Evolutionary conservation across 1,284 basidiomycete genomes (phyloP).

Genomic region (Neonothopanus nambi): DNA sequence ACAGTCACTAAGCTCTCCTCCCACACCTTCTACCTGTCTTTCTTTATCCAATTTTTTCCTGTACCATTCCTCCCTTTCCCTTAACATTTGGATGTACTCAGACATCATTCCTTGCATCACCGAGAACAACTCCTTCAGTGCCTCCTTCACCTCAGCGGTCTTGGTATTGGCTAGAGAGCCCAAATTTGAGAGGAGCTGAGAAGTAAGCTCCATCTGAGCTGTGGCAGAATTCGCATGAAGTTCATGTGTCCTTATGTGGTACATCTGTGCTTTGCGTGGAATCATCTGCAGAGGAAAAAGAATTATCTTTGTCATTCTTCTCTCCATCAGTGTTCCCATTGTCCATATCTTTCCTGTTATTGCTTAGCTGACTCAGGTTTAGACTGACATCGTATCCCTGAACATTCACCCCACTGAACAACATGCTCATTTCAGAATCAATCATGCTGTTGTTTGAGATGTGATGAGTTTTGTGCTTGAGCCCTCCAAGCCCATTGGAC

Average conservation of each 20-base stretch:
- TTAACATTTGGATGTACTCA: slow-evolving; percentile 74
- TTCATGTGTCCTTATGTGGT: slow-evolving; percentile 70
- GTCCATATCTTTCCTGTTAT: too few relatives aligned
- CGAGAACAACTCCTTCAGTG: slow-evolving; percentile 64
- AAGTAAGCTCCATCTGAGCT: slow-evolving; percentile 80
- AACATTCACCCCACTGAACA: neutral
- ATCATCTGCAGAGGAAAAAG: too few relatives aligned
- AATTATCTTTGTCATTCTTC: too few relatives aligned
- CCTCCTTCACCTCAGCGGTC: slow-evolving; percentile 51
- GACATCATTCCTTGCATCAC: slow-evolving; percentile 60
- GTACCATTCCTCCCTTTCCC: slow-evolving; percentile 78
- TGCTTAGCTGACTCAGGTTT: neutral
- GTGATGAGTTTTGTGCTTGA: too few relatives aligned
- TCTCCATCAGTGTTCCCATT: too few relatives aligned
- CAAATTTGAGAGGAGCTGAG: slow-evolving; percentile 55
- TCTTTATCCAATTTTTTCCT: slow-evolving; percentile 93
- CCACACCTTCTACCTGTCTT: slow-evolving; percentile 77
- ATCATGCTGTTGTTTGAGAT: too few relatives aligned
- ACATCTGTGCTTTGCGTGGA: slow-evolving; percentile 44
- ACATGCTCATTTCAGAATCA: too few relatives aligned
- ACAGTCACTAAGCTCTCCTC: slow-evolving; percentile 89
- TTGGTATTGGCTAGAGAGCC: slow-evolving; percentile 27
- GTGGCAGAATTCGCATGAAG: slow-evolving; percentile 77
- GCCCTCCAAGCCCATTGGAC: too few relatives aligned
- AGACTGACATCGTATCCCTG: neutral